A percentile compares a stretch with the other conserved stretches of the same genome.
Evolutionary conservation across 2,329 filamentous ascomycete species (phyloP).

Genomic region (Aureobasidium sp.): DNA sequence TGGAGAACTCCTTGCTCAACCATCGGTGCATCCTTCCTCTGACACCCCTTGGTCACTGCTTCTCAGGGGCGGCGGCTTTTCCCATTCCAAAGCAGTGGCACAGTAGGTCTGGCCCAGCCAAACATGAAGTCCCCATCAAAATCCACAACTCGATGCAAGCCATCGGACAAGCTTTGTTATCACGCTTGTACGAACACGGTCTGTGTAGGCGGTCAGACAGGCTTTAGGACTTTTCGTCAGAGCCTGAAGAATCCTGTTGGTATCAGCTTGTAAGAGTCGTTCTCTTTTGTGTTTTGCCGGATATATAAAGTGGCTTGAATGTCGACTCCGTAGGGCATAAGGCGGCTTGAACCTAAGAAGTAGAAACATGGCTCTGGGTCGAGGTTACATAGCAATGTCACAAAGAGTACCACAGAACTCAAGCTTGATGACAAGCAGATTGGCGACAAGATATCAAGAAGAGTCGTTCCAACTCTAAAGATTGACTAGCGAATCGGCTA

Average conservation of each 20-base stretch:
- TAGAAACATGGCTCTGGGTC: constrained; percentile 6
- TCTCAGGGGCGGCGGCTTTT: constrained; percentile 9
- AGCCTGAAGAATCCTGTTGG: not conserved
- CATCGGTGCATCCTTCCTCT: not conserved
- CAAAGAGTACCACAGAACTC: not conserved
- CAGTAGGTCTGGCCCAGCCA: constrained; percentile 6
- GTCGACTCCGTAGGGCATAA: constrained; percentile 7
- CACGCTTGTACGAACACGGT: not conserved
- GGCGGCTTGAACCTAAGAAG: not conserved
- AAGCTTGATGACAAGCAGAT: not conserved
- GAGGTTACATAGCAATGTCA: constrained; percentile 4
- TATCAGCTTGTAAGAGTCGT: not conserved
- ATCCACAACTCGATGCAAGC: not conserved
- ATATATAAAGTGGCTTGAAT: constrained; percentile 10
- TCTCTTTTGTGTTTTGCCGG: constrained; percentile 1
- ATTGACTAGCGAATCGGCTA: not conserved
- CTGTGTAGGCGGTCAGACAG: not conserved
- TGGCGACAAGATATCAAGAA: not conserved
- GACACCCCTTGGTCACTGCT: constrained; percentile 11
- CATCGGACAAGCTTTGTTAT: constrained; percentile 6
- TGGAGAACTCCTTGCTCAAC: not conserved
- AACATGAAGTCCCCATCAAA: not conserved
- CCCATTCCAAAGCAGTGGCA: not conserved
- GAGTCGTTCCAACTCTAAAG: not conserved
- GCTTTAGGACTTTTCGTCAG: not conserved